Evolutionary conservation across 1,284 basidiomycete genomes (phyloP).

Genomic region (Fistulinella cinereoalba): DNA sequence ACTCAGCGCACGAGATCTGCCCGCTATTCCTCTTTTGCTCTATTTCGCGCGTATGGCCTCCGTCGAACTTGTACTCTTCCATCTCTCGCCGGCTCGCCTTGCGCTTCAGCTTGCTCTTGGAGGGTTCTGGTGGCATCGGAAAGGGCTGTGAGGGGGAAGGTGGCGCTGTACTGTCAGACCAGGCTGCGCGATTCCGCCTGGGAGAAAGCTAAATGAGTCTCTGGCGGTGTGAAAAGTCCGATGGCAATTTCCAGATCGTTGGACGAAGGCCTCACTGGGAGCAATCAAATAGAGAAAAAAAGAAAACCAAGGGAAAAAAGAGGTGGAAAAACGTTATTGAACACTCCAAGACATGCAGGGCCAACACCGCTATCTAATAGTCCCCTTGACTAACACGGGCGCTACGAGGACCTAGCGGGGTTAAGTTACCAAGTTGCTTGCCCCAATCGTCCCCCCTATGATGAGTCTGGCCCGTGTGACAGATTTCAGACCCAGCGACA

Average conservation of each 20-base stretch:
- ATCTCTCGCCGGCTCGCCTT: slow-evolving; percentile 44
- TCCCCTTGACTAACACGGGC: not conserved
- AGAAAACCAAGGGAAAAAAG: slow-evolving; percentile 9
- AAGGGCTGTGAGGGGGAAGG: slow-evolving; percentile 4
- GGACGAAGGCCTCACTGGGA: slow-evolving; percentile 6
- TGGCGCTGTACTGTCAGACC: slow-evolving; percentile 3
- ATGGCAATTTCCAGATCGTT: slow-evolving; percentile 12
- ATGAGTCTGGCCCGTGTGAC: not conserved
- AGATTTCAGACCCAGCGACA: slow-evolving; percentile 20
- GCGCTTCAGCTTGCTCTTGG: slow-evolving; percentile 47
- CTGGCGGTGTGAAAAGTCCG: slow-evolving; percentile 32
- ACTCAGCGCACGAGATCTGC: slow-evolving; percentile 60
- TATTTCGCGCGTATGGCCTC: slow-evolving; percentile 49
- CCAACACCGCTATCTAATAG: slow-evolving; percentile 7
- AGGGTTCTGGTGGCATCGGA: slow-evolving; percentile 49
- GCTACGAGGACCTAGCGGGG: not conserved
- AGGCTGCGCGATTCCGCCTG: slow-evolving; percentile 13
- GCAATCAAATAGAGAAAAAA: slow-evolving; percentile 3
- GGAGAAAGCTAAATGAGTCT: slow-evolving; percentile 24
- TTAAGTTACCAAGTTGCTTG: too few species aligned
- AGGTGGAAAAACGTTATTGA: too few species aligned
- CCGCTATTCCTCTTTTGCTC: slow-evolving; percentile 49
- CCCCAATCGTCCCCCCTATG: too few species aligned
- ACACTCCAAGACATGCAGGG: slow-evolving; percentile 17
- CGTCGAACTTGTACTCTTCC: slow-evolving; percentile 50